phyloP scores from a whole-genome alignment of 2,329 filamentous ascomycete genomes.

The Karstenula rhodostoma region DNA sequence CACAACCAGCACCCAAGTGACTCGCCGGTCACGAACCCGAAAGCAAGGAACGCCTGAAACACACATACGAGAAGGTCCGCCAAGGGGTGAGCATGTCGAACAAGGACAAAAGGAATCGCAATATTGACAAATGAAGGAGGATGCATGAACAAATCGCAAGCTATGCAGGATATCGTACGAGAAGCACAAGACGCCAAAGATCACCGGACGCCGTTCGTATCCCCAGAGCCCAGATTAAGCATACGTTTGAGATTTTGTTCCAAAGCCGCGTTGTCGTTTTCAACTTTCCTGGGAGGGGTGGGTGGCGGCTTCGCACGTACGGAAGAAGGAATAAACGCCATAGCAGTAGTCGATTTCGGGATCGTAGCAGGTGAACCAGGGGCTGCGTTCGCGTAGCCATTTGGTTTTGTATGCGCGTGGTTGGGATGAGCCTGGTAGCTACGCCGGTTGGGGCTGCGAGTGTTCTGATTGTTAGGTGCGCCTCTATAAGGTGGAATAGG shows the following conservation, averaged over 20 bases:
- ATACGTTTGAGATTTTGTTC: constrained; percentile 49
- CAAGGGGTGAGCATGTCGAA: constrained; percentile 24
- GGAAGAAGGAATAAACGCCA: constrained; percentile 48
- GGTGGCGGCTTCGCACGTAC: constrained; percentile 43
- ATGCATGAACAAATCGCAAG: constrained; percentile 27
- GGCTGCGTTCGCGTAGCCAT: constrained; percentile 20
- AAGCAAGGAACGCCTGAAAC: constrained; percentile 26
- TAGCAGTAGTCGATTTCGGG: constrained; percentile 36
- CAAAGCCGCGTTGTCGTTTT: constrained; percentile 35
- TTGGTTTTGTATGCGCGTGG: constrained; percentile 26
- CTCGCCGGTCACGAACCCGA: constrained; percentile 21
- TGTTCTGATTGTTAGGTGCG: constrained; percentile 33
- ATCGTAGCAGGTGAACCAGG: constrained; percentile 23
- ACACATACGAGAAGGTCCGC: constrained; percentile 23
- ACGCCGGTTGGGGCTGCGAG: constrained; percentile 34
- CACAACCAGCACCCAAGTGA: constrained; percentile 24
- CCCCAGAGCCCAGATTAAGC: constrained; percentile 42
- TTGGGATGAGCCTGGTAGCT: constrained; percentile 36
- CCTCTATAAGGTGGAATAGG: constrained; percentile 33
- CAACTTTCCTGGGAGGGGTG: constrained; percentile 25
- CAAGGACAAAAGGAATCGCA: constrained; percentile 23
- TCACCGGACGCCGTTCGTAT: constrained; percentile 34
- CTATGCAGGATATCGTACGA: constrained; percentile 37
- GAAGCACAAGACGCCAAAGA: constrained; percentile 13
- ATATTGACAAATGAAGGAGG: constrained; percentile 34